Evolutionary conservation across 805 yeast genomes (phyloP).

Genomic region (Hemisphaericaspora nanyangensis): DNA sequence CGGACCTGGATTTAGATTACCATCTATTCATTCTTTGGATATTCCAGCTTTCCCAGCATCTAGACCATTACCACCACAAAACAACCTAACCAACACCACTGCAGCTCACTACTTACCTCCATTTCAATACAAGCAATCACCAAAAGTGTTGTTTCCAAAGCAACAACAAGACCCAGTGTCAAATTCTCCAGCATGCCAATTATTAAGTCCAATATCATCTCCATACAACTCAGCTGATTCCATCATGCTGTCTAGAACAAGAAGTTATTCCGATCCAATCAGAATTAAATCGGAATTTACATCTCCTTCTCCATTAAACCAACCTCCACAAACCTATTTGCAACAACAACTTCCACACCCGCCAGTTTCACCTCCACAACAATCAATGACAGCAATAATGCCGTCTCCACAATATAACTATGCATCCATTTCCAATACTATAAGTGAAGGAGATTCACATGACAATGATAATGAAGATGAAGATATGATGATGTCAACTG

Average conservation of each 20-base stretch:
- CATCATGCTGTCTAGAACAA: conserved; percentile 6
- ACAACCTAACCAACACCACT: conserved; percentile 2
- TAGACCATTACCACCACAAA: conserved; percentile 2
- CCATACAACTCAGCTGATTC: conserved; percentile 10
- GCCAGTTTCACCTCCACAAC: conserved; percentile 1
- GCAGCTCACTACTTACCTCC: conserved; percentile 3
- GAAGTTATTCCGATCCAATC: conserved; percentile 15
- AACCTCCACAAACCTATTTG: background rate
- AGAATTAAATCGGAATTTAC: conserved; percentile 5
- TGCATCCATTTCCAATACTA: conserved; percentile 1
- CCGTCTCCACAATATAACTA: background rate
- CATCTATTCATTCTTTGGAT: conserved; percentile 32
- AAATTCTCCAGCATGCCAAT: background rate
- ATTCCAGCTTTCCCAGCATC: conserved; percentile 22
- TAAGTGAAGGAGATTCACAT: background rate
- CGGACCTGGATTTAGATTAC: conserved; percentile 16
- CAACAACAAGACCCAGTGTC: conserved; percentile 3
- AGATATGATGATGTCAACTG: background rate
- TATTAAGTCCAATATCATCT: conserved; percentile 14
- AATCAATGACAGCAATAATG: background rate
- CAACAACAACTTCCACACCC: background rate
- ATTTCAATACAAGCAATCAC: conserved; percentile 5
- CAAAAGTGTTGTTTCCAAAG: conserved; percentile 5
- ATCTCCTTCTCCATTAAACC: conserved; percentile 2
- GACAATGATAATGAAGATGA: conserved; percentile 1